Conservation (phyloP, 768 basidiomycete genomes). For the Filobasidium wieringae region DNA sequence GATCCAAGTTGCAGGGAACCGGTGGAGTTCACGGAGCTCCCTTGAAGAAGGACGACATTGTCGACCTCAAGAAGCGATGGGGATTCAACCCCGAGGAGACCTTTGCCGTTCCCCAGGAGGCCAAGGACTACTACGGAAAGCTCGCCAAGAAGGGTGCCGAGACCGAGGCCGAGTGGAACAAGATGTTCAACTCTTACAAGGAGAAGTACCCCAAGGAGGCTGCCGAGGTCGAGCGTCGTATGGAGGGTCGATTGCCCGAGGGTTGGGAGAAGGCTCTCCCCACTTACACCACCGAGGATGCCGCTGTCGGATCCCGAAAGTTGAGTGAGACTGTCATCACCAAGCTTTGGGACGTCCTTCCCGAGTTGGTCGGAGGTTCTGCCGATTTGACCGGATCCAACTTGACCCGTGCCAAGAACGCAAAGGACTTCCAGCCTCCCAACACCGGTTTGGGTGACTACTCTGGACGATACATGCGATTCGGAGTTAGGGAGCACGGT, state of each 20-base stretch:
- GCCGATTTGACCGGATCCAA: slow-evolving; percentile 89
- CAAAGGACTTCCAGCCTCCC: slow-evolving; percentile 79
- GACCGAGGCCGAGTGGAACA: slow-evolving; percentile 62
- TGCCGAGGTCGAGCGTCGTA: slow-evolving; percentile 72
- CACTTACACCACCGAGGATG: slow-evolving; percentile 67
- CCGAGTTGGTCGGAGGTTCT: slow-evolving; percentile 75
- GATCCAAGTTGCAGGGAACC: slow-evolving; percentile 83
- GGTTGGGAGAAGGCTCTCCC: slow-evolving; percentile 80
- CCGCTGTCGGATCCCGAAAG: slow-evolving; percentile 83
- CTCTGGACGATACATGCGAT: slow-evolving; percentile 80
- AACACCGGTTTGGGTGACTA: slow-evolving; percentile 73
- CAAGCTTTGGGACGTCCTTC: slow-evolving; percentile 58
- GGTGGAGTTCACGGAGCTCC: slow-evolving; percentile 91
- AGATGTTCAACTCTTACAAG: slow-evolving; percentile 55
- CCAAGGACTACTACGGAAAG: slow-evolving; percentile 56
- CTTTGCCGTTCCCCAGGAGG: slow-evolving; percentile 65
- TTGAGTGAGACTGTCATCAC: slow-evolving; percentile 80
- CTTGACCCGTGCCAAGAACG: slow-evolving; percentile 71
- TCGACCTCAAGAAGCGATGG: slow-evolving; percentile 67
- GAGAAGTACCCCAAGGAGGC: slow-evolving; percentile 72
- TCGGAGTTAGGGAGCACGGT: slow-evolving; percentile 92
- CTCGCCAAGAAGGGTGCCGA: slow-evolving; percentile 61
- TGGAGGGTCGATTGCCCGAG: slow-evolving; percentile 66
- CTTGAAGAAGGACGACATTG: slow-evolving; percentile 83
- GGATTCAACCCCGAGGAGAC: slow-evolving; percentile 64